Conservation (phyloP, 2,329 filamentous ascomycete genomes). For the Uncinocarpus reesii region DNA sequence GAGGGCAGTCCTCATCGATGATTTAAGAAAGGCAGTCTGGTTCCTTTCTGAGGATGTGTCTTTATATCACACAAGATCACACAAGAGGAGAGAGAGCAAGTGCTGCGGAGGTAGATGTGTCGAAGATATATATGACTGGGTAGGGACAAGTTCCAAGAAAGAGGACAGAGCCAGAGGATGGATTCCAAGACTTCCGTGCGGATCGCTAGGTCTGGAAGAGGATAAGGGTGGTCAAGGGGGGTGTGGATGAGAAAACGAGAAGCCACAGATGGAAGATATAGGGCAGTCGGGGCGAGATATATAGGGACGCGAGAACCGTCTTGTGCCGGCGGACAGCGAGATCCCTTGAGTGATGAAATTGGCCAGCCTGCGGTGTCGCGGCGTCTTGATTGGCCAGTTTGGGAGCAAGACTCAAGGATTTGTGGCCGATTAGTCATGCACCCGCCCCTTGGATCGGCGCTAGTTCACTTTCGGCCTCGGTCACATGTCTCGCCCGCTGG, state of each 20-base stretch:
- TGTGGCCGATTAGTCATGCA: background rate
- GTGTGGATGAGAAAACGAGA: conserved; percentile 7
- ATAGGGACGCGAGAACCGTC: conserved; percentile 1
- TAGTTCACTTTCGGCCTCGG: background rate
- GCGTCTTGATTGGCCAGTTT: conserved; percentile 29
- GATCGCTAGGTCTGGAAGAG: conserved; percentile 7
- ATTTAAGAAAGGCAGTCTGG: background rate
- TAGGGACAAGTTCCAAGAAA: background rate
- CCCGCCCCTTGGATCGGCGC: background rate
- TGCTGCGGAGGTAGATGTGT: background rate
- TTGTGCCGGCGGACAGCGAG: background rate
- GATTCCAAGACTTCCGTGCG: conserved; percentile 6
- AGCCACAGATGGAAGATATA: conserved; percentile 11
- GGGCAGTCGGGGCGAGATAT: conserved; percentile 12
- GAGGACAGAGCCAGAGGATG: background rate
- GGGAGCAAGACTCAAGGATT: conserved; percentile 20
- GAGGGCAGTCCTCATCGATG: background rate
- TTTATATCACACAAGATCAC: background rate
- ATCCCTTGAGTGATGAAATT: conserved; percentile 10
- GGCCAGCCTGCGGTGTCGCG: conserved; percentile 10
- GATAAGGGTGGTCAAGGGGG: conserved; percentile 6
- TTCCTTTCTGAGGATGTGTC: background rate
- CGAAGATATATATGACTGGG: no score
- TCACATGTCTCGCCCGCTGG: background rate
- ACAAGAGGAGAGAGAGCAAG: background rate